Base-by-base conservation (phyloP, 306 rosid genomes). In the Ormosia semicastrata region DNA sequence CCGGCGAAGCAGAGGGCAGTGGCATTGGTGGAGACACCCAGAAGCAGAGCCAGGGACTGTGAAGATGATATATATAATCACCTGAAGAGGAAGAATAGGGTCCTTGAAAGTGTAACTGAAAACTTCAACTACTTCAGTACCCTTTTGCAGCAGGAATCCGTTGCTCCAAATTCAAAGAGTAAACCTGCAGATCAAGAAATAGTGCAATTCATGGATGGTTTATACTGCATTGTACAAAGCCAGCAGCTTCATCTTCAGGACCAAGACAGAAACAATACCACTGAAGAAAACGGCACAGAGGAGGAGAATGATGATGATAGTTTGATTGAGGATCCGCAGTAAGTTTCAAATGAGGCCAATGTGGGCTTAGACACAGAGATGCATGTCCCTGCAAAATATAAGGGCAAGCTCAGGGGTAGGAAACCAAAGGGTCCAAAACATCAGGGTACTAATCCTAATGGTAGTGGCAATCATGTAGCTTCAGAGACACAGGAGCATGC, bases 21-120 rank as follows among this genome's bases (percentile, higher is more conserved):
- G 50, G 41, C 30, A 52, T 66, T 58, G 5, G 8, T 32, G 39
- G 18, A 57, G 13, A 73, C 9, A 40, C 41, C 14, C 30, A 64
- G 50, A 81, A 73, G 15, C 57, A 49, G 39, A 39, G 11, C 33
- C 8, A 46, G 73, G 80, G 86, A 85, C n/a, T 56, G 11, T 24
- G 70, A 66, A 70, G 7, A 49, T 30, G 86, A 85, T n/a, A 17
- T 82, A 39, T 50, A 65, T n/a, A 17, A 34, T 41, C 67, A 66
- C 81, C 6, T 72, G 8, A 46, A 24, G 39, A 4, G 32, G 15
- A 57, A 58, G 49, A 73, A 29, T 3, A 60, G 17, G 32, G 24
- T 2, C 15, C 62, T 72, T 9, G 15, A 24, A 56, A 63, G 36
- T 64, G 30, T 6, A 58, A 66, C 12, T 9, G 40, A 76, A n/a